phyloP scores from a whole-genome alignment of 2,329 filamentous ascomycete genomes.

The Zymoseptoria ardabiliae region DNA sequence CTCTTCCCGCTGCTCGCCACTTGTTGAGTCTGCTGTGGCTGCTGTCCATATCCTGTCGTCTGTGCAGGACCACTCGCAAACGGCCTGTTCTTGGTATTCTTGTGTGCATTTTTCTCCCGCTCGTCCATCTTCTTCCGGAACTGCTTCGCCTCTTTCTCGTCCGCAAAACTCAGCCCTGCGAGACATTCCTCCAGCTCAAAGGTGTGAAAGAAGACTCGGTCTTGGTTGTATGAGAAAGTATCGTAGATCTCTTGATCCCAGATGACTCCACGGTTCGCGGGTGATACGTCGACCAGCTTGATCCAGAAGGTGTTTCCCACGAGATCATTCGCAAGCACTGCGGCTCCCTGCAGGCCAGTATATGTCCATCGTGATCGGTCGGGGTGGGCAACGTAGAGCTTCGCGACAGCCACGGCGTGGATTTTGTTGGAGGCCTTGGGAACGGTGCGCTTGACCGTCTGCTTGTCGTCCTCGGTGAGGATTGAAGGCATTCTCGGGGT shows the following conservation, averaged over 20 bases:
- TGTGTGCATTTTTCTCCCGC: constrained; percentile 89
- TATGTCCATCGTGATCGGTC: constrained; percentile 83
- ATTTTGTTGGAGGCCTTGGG: constrained; percentile 97
- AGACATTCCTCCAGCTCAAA: constrained; percentile 93
- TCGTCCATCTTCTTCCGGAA: constrained; percentile 98
- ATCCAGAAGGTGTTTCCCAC: constrained; percentile 96
- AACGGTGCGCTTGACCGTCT: constrained; percentile 88
- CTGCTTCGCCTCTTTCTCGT: constrained; percentile 94
- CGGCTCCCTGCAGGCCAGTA: constrained; percentile 85
- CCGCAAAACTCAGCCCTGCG: constrained; percentile 82
- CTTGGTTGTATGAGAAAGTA: constrained; percentile 88
- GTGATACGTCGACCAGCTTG: constrained; percentile 94
- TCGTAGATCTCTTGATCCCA: constrained; percentile 99
- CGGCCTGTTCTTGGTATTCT: constrained; percentile 59
- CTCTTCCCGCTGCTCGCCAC: constrained; percentile 7
- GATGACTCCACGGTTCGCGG: constrained; percentile 73
- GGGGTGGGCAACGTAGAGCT: constrained; percentile 88
- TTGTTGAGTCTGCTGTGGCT: constrained; percentile 9
- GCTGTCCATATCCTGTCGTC: constrained; percentile 9
- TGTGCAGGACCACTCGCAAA: constrained; percentile 21
- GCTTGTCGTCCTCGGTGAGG: constrained; percentile 87
- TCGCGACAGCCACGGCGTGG: constrained; percentile 85
- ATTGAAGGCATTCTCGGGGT: constrained; percentile 39
- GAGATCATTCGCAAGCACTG: constrained; percentile 84
- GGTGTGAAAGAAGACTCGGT: constrained; percentile 93